Conservation (phyloP, 257 asterid genomes). For the Solanum etuberosum region DNA sequence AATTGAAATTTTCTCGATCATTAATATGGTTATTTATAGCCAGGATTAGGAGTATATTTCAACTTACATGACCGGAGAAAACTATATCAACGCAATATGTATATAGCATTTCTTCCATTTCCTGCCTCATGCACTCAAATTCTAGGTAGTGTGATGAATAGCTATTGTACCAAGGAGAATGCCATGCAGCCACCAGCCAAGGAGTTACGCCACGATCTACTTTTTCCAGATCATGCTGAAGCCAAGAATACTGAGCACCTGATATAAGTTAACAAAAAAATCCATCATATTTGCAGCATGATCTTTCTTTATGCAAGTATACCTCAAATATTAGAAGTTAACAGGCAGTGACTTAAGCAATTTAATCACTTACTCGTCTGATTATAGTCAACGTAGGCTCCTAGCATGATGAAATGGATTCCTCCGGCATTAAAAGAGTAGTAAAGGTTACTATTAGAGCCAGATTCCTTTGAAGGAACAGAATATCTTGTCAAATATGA, state of each 20-base stretch:
- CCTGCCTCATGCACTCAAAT: conserved; percentile 83
- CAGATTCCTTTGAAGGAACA: conserved; percentile 73
- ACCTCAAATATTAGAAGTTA: background rate
- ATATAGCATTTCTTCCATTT: conserved; percentile 65
- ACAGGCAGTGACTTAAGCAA: background rate
- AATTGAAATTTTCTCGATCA: background rate
- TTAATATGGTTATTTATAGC: background rate
- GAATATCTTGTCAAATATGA: conserved; percentile 62
- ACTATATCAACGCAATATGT: conserved; percentile 53
- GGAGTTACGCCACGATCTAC: conserved; percentile 50
- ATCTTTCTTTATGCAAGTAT: background rate
- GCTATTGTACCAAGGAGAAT: conserved; percentile 91
- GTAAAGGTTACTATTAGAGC: conserved; percentile 51
- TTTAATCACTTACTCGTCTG: conserved; percentile 33
- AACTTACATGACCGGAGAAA: conserved; percentile 79
- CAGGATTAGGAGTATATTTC: background rate
- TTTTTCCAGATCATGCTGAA: conserved; percentile 43
- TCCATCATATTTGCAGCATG: background rate
- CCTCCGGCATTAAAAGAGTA: conserved; percentile 87
- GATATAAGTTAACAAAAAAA: background rate
- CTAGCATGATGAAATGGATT: conserved; percentile 69
- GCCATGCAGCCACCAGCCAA: conserved; percentile 83
- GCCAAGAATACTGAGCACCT: conserved; percentile 81
- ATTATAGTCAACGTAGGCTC: conserved; percentile 73
- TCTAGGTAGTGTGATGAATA: conserved; percentile 84